These are phyloP conservation scores for Neonothopanus nambi DNA, from an alignment of 1,284 basidiomycete genomes.

Conservation along the genomic window DNA sequence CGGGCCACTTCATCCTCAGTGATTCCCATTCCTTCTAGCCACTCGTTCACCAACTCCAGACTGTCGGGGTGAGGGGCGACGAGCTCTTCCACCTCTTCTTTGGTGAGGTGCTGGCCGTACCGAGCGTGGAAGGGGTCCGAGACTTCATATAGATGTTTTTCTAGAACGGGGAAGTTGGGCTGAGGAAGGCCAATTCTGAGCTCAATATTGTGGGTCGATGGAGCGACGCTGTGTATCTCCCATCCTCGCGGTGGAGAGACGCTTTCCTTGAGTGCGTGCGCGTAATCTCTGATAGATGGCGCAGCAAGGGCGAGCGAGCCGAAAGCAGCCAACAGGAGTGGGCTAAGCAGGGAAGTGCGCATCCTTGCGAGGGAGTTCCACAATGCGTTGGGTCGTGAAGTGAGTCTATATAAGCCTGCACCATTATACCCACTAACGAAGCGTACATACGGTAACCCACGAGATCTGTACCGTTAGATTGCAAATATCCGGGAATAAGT, in stretches of 20 bases:
- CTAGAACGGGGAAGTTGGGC: constrained; percentile 48
- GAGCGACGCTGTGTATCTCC: constrained; percentile 38
- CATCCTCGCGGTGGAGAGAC: constrained; percentile 39
- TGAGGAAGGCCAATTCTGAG: constrained; percentile 57
- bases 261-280: constrained; percentile 6
- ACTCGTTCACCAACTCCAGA: constrained; percentile 41
- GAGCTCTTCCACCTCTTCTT: constrained; percentile 46
- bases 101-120: constrained; percentile 47
- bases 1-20: constrained; percentile 28
- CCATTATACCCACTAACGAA: too few relatives aligned
- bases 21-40: constrained; percentile 47
- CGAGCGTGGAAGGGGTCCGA: constrained; percentile 48
- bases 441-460: too few relatives aligned
- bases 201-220: constrained; percentile 40
- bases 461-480: too few relatives aligned
- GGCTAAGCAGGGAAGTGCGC: too few relatives aligned
- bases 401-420: too few relatives aligned
- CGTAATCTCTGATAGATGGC: constrained; percentile 1
- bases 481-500: too few relatives aligned
- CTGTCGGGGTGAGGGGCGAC: constrained; percentile 45
- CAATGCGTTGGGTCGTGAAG: too few relatives aligned
- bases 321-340: constrained; percentile 15
- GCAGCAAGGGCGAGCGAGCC: constrained; percentile 4
- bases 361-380: too few relatives aligned
- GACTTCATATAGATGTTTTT: constrained; percentile 53